Evolutionary conservation across 2,329 filamentous ascomycete genomes (phyloP).

Genomic region (Cadophora luteo-olivacea): DNA sequence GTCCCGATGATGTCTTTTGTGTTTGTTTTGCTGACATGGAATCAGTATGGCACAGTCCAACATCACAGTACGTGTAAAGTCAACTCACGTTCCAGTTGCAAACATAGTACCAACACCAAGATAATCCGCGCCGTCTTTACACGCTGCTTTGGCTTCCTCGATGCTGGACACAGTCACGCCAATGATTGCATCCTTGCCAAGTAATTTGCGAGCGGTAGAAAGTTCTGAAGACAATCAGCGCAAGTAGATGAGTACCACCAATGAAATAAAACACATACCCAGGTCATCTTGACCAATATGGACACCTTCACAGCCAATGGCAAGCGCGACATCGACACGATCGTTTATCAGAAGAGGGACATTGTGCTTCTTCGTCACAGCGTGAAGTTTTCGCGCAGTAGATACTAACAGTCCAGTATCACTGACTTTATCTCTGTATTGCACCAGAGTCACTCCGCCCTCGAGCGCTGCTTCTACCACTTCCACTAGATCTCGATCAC

Average conservation of each 20-base stretch:
- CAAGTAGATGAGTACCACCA: not conserved
- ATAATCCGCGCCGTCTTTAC: conserved; percentile 82
- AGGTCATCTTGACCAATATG: conserved; percentile 97
- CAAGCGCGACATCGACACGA: conserved; percentile 85
- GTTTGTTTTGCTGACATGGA: conserved; percentile 74
- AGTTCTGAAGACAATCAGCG: conserved; percentile 54
- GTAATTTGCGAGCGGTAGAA: conserved; percentile 69
- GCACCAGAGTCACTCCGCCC: conserved; percentile 85
- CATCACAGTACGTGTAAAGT: not conserved
- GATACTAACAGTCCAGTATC: conserved; percentile 75
- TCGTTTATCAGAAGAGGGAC: conserved; percentile 94
- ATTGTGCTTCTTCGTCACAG: conserved; percentile 67
- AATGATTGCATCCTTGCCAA: conserved; percentile 81
- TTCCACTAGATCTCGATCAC: conserved; percentile 68
- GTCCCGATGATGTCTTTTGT: conserved; percentile 83
- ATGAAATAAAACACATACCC: conserved; percentile 54
- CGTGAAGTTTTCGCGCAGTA: conserved; percentile 75
- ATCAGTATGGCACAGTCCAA: conserved; percentile 22
- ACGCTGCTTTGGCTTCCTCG: conserved; percentile 75
- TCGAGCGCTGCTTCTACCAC: conserved; percentile 79
- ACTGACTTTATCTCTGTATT: conserved; percentile 87
- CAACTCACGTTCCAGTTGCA: conserved; percentile 74
- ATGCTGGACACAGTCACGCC: conserved; percentile 83
- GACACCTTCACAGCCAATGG: conserved; percentile 86
- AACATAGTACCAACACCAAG: conserved; percentile 91